Percentiles rank a stretch among this genome's conserved stretches.
Evolutionary conservation across 2,329 filamentous ascomycete genomes (phyloP).

Genomic region (Paecilomyces niveus): DNA sequence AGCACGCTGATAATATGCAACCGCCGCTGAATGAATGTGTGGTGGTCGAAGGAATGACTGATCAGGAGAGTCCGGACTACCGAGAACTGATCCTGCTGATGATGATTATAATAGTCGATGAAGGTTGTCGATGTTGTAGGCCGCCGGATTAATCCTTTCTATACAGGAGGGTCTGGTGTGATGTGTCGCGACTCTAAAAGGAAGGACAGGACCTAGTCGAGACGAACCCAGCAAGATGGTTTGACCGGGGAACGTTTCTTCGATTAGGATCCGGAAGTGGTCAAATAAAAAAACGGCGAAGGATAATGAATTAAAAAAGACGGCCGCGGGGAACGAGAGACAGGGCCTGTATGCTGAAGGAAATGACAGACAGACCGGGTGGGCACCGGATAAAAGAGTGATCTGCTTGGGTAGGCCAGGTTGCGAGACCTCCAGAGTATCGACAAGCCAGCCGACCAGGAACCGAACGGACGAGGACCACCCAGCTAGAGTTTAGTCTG

Average conservation of each 20-base stretch:
- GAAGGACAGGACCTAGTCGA: slow-evolving; percentile 30
- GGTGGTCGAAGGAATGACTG: slow-evolving; percentile 6
- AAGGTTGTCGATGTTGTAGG: neutral
- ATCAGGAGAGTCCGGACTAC: slow-evolving; percentile 4
- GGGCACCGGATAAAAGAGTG: slow-evolving; percentile 29
- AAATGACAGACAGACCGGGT: slow-evolving; percentile 11
- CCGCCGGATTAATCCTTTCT: too few species aligned
- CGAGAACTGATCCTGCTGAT: slow-evolving; percentile 23
- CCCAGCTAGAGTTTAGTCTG: slow-evolving; percentile 5
- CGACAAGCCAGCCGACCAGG: slow-evolving; percentile 5
- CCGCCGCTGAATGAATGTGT: slow-evolving; percentile 6
- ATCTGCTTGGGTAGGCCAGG: slow-evolving; percentile 18
- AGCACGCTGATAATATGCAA: slow-evolving; percentile 1
- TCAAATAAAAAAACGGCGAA: slow-evolving; percentile 19
- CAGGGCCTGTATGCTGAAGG: slow-evolving; percentile 19
- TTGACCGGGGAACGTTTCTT: slow-evolving; percentile 6
- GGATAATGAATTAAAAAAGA: slow-evolving; percentile 21
- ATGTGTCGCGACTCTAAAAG: slow-evolving; percentile 13
- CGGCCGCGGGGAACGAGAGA: slow-evolving; percentile 28
- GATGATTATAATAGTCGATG: slow-evolving; percentile 11
- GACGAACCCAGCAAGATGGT: slow-evolving; percentile 12
- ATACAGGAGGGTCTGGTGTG: neutral
- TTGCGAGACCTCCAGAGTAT: neutral
- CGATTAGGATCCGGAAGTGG: slow-evolving; percentile 20
- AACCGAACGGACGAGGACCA: slow-evolving; percentile 4